Percentiles rank a stretch among this genome's conserved stretches.
These are phyloP conservation scores for Leishmania tarentolae DNA, from an alignment of 208 protist genomes.

Conservation along the genomic window DNA sequence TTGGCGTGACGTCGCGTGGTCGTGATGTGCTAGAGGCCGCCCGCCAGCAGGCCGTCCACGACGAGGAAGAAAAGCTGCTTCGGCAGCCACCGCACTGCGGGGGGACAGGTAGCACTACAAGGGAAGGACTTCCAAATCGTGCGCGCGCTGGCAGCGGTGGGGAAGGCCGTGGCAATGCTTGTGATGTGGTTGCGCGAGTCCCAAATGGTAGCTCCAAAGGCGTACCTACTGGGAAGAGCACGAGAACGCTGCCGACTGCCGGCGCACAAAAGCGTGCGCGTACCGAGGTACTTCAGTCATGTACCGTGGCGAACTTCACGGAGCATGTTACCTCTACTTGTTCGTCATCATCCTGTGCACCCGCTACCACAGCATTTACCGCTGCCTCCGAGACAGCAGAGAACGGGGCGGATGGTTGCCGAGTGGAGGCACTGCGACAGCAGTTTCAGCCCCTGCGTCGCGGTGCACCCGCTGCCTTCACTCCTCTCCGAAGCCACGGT, in stretches of 20 bases:
- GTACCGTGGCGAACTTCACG: not conserved
- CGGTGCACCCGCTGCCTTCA: conserved; percentile 25
- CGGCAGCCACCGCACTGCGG: conserved; percentile 22
- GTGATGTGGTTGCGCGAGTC: not conserved
- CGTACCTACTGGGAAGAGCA: not conserved
- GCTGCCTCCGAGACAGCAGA: not conserved
- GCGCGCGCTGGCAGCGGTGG: not conserved
- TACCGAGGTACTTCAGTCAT: not conserved
- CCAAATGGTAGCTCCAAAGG: not conserved
- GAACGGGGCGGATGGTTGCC: conserved; percentile 14
- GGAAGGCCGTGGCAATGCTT: not conserved
- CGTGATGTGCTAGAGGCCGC: conserved; percentile 60
- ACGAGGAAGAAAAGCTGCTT: conserved; percentile 43
- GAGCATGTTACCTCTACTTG: not conserved
- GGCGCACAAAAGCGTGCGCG: conserved; percentile 8
- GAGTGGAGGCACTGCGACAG: conserved; percentile 25
- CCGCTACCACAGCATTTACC: not conserved
- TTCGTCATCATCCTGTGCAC: not conserved
- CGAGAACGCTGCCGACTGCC: not conserved
- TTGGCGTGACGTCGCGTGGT: conserved; percentile 59
- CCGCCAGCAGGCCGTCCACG: conserved; percentile 36
- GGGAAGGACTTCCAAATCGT: conserved; percentile 5
- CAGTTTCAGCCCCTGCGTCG: conserved; percentile 43
- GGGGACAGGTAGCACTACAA: not conserved
- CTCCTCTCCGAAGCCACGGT: conserved; percentile 15